Base-by-base conservation (phyloP, 176 grass and related monocot genomes). In the Carex pumila region DNA sequence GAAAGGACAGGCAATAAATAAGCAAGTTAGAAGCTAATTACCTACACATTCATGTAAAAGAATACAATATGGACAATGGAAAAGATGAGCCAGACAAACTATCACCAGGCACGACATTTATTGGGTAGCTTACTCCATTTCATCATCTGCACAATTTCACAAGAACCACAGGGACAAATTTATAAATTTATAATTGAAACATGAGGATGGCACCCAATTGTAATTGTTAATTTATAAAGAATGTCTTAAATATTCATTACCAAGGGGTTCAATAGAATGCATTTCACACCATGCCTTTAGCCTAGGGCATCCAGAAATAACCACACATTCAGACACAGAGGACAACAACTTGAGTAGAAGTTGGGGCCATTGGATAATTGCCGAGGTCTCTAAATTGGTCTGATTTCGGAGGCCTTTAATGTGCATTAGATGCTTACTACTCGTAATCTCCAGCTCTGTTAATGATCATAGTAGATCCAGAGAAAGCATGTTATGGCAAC, bases 201-300 rank as follows among this genome's bases (percentile, higher is more conserved):
- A 72, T 49, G 39, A 49, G 69, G 12, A 72, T 21, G 6, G 18
- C 34, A 36, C 18, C 4, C 0, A 72, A 72, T 39, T 43, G 68
- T 17, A 8, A 18, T 69, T 17, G 13, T 37, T 39, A 69, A 32
- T 56, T 78, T 55, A 0, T 56, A 54, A 57, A 41, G 3, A 29
- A 19, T 53, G 8, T 14, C 39, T 61, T 32, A 5, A 47, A 72
- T 47, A 47, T 22, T 19, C 12, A 49, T 64, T 64, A 81, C 79
- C 58, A 43, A 47, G 56, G 7, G 64, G 65, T 45, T 87, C 30
- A 1, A 87, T 74, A 17, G 61, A 70, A 58, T 85, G 85, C 34
- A 74, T 60, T 61, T 19, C 29, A 61, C 85, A 90, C 88, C 88
- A 90, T 15, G 25, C 70, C 29, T 81, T 87, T 34, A 87, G 31